These are phyloP conservation scores for Calonectria multiphialidica DNA, from an alignment of 2,329 filamentous ascomycete species.

Conservation along the genomic window DNA sequence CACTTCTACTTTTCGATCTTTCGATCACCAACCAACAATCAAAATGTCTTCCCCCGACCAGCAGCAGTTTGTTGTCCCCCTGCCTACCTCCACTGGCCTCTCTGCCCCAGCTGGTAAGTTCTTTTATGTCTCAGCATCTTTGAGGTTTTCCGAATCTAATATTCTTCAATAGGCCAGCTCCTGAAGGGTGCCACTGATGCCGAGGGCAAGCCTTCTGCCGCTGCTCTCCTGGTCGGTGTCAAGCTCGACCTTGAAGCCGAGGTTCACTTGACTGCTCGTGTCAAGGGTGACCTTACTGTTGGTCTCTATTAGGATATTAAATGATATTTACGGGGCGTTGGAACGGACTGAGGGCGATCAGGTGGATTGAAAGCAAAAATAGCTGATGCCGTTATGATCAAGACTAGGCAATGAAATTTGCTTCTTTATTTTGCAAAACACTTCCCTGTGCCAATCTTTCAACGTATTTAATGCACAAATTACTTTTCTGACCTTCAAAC, in stretches of 20 bases:
- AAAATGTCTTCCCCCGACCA: not conserved
- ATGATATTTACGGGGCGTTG: not conserved
- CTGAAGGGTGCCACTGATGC: not conserved
- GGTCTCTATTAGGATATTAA: not conserved
- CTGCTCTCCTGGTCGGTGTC: not conserved
- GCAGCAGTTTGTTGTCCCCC: not conserved
- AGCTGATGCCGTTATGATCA: not conserved
- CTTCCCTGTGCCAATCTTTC: not conserved
- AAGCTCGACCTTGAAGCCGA: slow-evolving; percentile 1
- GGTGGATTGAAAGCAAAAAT: not conserved
- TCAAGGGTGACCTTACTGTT: not conserved
- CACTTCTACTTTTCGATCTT: not conserved
- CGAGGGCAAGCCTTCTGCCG: not conserved
- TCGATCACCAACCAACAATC: not conserved
- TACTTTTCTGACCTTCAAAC: too few relatives aligned
- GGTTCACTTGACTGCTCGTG: not conserved
- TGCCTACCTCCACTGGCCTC: slow-evolving; percentile 2
- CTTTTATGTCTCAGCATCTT: not conserved
- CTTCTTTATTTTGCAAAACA: not conserved
- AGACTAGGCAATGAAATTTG: not conserved
- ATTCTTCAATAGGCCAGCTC: not conserved
- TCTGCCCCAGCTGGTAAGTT: not conserved
- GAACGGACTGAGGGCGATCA: not conserved
- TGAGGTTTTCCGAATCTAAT: not conserved
- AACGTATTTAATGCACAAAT: not conserved